Base-by-base conservation (phyloP, 2,329 filamentous ascomycete species). In the Allantophomopsis cytisporea region DNA sequence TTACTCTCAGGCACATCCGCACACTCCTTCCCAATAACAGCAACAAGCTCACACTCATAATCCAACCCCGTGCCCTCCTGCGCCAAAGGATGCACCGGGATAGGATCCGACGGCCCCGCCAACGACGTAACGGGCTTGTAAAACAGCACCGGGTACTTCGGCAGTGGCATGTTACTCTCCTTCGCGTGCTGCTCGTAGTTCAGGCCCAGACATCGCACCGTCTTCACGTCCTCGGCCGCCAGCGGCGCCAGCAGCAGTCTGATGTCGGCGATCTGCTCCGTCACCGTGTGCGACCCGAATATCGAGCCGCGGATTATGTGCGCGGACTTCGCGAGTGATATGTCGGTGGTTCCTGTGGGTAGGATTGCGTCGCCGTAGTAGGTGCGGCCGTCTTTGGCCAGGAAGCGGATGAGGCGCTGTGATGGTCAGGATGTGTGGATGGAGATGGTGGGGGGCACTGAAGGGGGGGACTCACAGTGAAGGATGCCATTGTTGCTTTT, bases 11-110 rank as follows among this genome's bases (percentile, higher is more conserved):
- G 57, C 11, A 88, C 76, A 52, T 86, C 69, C 34, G 63, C 60
- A 43, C 76, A 80, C 43, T 70, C 62, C 57, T 77, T 80, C 17
- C 80, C 80, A 45, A 88, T 84, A 7, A 88, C 65, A 31, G 76
- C 66, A 12, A 86, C 79, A 6, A 89, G 68, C 60, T 89, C 83
- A 55, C 80, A 84, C 60, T 89, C 83, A 58, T 88, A 88, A 59
- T 88, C 83, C 14, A 85, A 61, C 0, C 77, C 76, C n/a, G 64
- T 62, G 36, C 65, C 66, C 44, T 78, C 66, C 57, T 86, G 82
- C 0, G 79, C 81, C 43, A 82, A 61, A 2, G 59, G 51, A 16
- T 76, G 72, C 30, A 89, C 65, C 2, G 80, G 79, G 39, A 86
- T 79, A 1, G 76, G 64, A 48, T 82, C 76, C 2, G 58, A 64